phyloP scores from a whole-genome alignment of 2,329 filamentous ascomycete genomes.

The Fusarium camptoceras region DNA sequence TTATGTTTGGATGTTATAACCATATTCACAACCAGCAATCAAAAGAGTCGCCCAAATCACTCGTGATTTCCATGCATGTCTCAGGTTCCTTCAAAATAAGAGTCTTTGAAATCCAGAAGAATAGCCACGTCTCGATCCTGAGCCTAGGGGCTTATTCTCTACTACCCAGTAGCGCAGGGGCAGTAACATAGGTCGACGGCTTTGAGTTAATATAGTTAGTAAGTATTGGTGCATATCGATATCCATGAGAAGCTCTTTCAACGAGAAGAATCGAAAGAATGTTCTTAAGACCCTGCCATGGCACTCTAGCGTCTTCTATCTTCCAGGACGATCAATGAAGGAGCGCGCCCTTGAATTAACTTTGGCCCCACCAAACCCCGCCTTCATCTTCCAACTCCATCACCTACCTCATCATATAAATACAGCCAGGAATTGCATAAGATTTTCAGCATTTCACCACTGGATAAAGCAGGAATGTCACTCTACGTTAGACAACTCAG shows the following conservation, averaged over 20 bases:
- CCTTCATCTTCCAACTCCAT: not conserved
- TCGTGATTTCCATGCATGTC: not conserved
- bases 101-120: not conserved
- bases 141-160: not conserved
- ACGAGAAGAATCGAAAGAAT: rapidly evolving
- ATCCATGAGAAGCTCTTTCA: not conserved
- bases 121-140: not conserved
- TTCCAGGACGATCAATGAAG: not conserved
- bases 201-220: not conserved
- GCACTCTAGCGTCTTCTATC: not conserved
- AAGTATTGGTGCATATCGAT: not conserved
- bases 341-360: constrained; percentile 5
- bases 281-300: not conserved
- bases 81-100: not conserved
- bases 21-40: not conserved
- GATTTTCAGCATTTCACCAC: rapidly evolving
- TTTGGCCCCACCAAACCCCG: constrained; percentile 19
- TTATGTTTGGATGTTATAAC: not conserved
- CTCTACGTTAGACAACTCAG: constrained; percentile 43
- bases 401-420: rapidly evolving
- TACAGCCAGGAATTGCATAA: not conserved
- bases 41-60: not conserved
- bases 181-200: not conserved
- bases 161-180: no score
- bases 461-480: constrained; percentile 15